Base-by-base conservation (phyloP, 2,329 filamentous ascomycete species). In the Cladophialophora carrionii region DNA sequence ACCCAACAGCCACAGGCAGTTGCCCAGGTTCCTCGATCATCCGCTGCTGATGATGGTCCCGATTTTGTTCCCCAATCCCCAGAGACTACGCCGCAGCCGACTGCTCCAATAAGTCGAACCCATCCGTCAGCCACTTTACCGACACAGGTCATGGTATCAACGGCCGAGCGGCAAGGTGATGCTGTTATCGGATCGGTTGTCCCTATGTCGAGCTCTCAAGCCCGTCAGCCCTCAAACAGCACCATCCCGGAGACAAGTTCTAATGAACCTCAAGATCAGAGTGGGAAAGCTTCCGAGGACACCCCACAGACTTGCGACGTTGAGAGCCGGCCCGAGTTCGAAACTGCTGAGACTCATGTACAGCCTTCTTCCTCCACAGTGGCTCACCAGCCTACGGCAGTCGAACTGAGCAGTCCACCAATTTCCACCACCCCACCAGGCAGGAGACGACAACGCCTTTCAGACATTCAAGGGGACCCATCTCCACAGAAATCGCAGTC, bases 21-120 rank as follows among this genome's bases (percentile, higher is more conserved):
- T 43, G 53, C 37, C 26, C 57, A 55, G 20, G 31, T 52, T 24
- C 34, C 48, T n/a, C 66, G 65, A 46, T 61, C 61, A 10, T 60
- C 51, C 20, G 31, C 51, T 17, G 54, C 48, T 54, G 55, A 62
- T 24, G 66, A 31, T 43, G 58, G 51, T 7, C 46, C 63, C 64
- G 68, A 70, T 46, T 67, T 66, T 64, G 66, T 71, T 56, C 67
- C 68, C 31, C 69, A 71, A 34, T 71, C 69, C 12, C 64, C 67
- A 7, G 57, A 60, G 8, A 17, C 52, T 20, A 61, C 64, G 22
- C 22, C 57, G 8, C 52, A 24, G 53, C 41, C 24, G 34, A 43
- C 32, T 26, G 29, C 46, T 34, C 20, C 32, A 6, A 53, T 51
- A 52, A 37, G 14, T n/a, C 57, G 20, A 53, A 22, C 17, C n/a